phyloP scores from a whole-genome alignment of 2,329 filamentous ascomycete genomes.

The Neonectria magnoliae region DNA sequence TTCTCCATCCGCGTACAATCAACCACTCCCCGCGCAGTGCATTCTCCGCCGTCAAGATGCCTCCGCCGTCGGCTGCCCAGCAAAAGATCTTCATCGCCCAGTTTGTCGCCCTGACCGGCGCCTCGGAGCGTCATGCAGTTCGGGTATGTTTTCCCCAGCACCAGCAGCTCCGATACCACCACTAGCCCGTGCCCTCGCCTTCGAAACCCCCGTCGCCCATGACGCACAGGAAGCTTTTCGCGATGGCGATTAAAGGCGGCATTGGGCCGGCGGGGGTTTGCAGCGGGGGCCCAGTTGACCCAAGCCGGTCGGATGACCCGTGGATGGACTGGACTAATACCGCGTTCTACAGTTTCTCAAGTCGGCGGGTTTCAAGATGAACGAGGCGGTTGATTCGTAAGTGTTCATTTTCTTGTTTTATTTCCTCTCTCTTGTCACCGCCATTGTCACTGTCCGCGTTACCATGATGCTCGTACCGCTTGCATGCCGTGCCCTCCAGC shows the following conservation, averaged over 20 bases:
- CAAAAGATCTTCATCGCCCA: slow-evolving; percentile 54
- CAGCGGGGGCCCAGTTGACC: slow-evolving; percentile 34
- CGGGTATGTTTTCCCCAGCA: slow-evolving; percentile 51
- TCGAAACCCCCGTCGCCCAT: slow-evolving; percentile 19
- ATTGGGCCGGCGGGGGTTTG: slow-evolving; percentile 27
- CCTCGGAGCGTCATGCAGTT: slow-evolving; percentile 54
- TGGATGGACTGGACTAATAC: slow-evolving; percentile 38
- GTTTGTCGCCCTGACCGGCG: slow-evolving; percentile 57
- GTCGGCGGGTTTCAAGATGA: slow-evolving; percentile 59
- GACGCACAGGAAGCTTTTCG: slow-evolving; percentile 21
- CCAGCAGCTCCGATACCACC: not conserved
- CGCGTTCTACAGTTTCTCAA: slow-evolving; percentile 56
- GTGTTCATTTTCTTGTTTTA: slow-evolving; percentile 45
- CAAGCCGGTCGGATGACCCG: slow-evolving; percentile 22
- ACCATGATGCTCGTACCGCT: not conserved
- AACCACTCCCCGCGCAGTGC: not conserved
- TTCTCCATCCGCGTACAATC: slow-evolving; percentile 7
- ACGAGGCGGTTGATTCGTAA: slow-evolving; percentile 67
- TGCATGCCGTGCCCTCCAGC: slow-evolving; percentile 7
- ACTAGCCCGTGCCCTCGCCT: not conserved
- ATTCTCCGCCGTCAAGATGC: slow-evolving; percentile 43
- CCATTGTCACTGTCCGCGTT: not conserved
- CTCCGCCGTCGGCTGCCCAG: slow-evolving; percentile 49
- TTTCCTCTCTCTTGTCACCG: slow-evolving; percentile 25
- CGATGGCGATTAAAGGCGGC: slow-evolving; percentile 19